Evolutionary conservation across 1,284 basidiomycete species (phyloP).

Genomic region (Porodaedalea pini): DNA sequence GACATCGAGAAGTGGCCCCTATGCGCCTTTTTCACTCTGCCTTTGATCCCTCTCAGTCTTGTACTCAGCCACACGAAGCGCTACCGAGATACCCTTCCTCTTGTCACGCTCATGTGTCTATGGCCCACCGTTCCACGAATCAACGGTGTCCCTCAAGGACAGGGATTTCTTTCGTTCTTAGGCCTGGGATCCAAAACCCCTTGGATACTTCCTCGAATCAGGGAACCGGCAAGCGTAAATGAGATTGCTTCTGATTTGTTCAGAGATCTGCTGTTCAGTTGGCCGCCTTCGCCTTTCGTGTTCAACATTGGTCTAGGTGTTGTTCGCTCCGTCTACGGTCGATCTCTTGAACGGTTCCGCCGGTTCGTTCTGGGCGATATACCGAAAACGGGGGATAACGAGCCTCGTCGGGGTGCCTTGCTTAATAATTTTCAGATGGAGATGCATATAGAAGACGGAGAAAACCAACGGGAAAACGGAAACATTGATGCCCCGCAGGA

Average conservation of each 20-base stretch:
- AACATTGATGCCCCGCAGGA: neutral
- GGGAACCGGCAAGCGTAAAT: slow-evolving; percentile 5
- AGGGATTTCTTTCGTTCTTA: slow-evolving; percentile 1
- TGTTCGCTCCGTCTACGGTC: slow-evolving; percentile 44
- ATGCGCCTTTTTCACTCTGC: slow-evolving; percentile 69
- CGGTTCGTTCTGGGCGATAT: slow-evolving; percentile 44
- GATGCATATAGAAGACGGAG: slow-evolving; percentile 1
- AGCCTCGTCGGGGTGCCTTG: slow-evolving; percentile 25
- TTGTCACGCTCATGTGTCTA: slow-evolving; percentile 56
- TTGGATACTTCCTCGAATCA: slow-evolving; percentile 20
- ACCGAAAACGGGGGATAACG: slow-evolving; percentile 8
- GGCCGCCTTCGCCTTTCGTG: slow-evolving; percentile 60
- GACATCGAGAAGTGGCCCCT: slow-evolving; percentile 67
- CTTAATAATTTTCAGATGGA: slow-evolving; percentile 26
- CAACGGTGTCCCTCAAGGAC: neutral
- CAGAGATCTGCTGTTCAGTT: slow-evolving; percentile 30
- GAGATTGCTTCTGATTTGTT: slow-evolving; percentile 24
- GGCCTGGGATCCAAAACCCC: neutral
- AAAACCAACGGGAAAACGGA: neutral
- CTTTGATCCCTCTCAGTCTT: slow-evolving; percentile 54
- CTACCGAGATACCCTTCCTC: slow-evolving; percentile 43
- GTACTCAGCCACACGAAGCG: slow-evolving; percentile 54
- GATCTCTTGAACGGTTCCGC: slow-evolving; percentile 39
- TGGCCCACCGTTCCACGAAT: slow-evolving; percentile 59
- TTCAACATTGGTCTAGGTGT: slow-evolving; percentile 53